Evolutionary conservation across 1,284 basidiomycete species (phyloP), one percentile per base, ranked within the genome.

Genomic region (Mycena sp.): DNA sequence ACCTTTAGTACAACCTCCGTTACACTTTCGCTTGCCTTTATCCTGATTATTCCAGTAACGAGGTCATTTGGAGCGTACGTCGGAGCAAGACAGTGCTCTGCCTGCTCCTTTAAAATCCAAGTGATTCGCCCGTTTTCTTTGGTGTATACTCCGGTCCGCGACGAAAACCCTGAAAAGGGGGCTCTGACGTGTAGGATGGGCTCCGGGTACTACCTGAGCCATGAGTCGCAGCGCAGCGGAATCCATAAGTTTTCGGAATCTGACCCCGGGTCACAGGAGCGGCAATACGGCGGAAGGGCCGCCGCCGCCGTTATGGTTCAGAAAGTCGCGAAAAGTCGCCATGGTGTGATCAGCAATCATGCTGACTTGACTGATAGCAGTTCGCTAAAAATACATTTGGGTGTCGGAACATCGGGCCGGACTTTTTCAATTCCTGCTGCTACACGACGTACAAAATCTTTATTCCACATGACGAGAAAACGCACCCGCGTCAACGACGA

Each of bases 1-100:
- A 63, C 61, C 61, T 63, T 63, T 43, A 63, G 43, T 7, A 63
- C 49, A 10, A 63, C 51, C 35, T 63, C 61, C 17, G 61, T 63
- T n/a, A 63, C 61, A n/a, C 44, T 58, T 43, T 58, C 56, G 14
- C 44, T 32, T 12, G 38, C 37, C 26, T 54, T 50, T 3, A 63
- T 52, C 5, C 12, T 26, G 17, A 63, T 58, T 29, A 35, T 53
- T 40, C 61, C 61, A 21, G 50, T 40, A 21, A 63, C 56, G 9
- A 63, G 45, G 19, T 58, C 56, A 32, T 30, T 44, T 0, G 56
- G 56, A 37, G 28, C 56, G 37, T 58, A 63, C 12, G 56, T 58
- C 4, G 61, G 55, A 10, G 45, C 35, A 9, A 35, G 28, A 12
- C 45, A 25, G 28, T 44, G 10, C n/a, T 49, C 41, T 16, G 25